Percentiles rank a stretch among this genome's conserved stretches.
phyloP scores from a whole-genome alignment of 2,329 filamentous ascomycete species.

The Diplodia intermedia region DNA sequence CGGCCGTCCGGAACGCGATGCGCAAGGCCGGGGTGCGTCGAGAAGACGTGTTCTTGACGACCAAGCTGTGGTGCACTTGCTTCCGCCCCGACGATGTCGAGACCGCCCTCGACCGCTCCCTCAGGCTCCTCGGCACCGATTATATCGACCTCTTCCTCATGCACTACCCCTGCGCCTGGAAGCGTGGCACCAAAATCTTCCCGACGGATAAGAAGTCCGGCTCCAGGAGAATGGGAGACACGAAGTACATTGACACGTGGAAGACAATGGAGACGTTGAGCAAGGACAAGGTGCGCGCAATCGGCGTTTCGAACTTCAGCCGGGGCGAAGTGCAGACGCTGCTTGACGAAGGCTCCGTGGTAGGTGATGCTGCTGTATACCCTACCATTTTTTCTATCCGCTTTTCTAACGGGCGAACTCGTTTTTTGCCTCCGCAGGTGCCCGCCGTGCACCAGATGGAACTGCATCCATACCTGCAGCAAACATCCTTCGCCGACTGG shows the following conservation, averaged over 20 bases:
- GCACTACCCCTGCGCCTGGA: background rate
- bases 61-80: conserved; percentile 71
- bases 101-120: background rate
- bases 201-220: background rate
- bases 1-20: conserved; percentile 55
- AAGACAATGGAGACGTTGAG: background rate
- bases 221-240: background rate
- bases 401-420: background rate
- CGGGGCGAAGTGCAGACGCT: background rate
- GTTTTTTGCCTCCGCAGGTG: background rate
- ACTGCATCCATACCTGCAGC: background rate
- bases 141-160: background rate
- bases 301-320: background rate
- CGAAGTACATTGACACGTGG: background rate
- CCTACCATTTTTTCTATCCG: too few species aligned
- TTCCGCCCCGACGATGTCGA: conserved; percentile 35
- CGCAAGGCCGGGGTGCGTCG: conserved; percentile 68
- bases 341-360: background rate
- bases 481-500: background rate
- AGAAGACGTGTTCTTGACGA: conserved; percentile 69
- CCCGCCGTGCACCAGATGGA: background rate
- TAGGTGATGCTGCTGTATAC: background rate
- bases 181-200: background rate
- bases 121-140: background rate
- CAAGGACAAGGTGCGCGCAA: background rate